Percentiles rank a stretch among this genome's conserved stretches.
phyloP scores from a whole-genome alignment of 805 yeast species.

The Kazachstania viticola region DNA sequence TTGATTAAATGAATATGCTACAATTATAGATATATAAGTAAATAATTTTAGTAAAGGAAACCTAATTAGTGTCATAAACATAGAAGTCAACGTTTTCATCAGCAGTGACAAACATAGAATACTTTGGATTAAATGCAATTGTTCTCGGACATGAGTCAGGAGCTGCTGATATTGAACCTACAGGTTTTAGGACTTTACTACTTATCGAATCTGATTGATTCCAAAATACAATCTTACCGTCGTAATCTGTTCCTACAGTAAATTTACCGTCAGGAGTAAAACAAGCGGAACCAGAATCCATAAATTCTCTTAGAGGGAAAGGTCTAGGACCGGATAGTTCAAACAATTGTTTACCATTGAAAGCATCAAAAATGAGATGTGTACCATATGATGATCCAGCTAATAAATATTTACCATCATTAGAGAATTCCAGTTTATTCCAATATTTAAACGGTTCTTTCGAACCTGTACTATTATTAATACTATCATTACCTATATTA shows the following conservation, averaged over 20 bases:
- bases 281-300: slow-evolving; percentile 45
- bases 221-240: slow-evolving; percentile 43
- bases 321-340: slow-evolving; percentile 38
- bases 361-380: slow-evolving; percentile 61
- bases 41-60: slow-evolving; percentile 1
- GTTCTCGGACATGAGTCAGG: slow-evolving; percentile 31
- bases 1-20: slow-evolving; percentile 10
- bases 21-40: slow-evolving; percentile 1
- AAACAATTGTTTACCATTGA: slow-evolving; percentile 42
- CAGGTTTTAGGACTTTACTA: slow-evolving; percentile 16
- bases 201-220: slow-evolving; percentile 29
- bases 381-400: slow-evolving; percentile 44
- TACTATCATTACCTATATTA: slow-evolving; percentile 22
- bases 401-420: slow-evolving; percentile 56
- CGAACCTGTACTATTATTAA: too few species aligned
- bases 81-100: slow-evolving; percentile 29
- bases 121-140: slow-evolving; percentile 32
- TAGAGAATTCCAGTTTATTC: slow-evolving; percentile 67
- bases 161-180: slow-evolving; percentile 19
- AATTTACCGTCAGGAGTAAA: slow-evolving; percentile 59
- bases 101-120: slow-evolving; percentile 29
- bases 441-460: slow-evolving; percentile 38
- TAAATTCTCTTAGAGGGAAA: slow-evolving; percentile 32
- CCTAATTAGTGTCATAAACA: slow-evolving; percentile 17
- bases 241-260: slow-evolving; percentile 49